Evolutionary conservation across 2,329 filamentous ascomycete genomes (phyloP), one percentile per base, ranked within the genome.

Genomic region (Elsinoe perseae): DNA sequence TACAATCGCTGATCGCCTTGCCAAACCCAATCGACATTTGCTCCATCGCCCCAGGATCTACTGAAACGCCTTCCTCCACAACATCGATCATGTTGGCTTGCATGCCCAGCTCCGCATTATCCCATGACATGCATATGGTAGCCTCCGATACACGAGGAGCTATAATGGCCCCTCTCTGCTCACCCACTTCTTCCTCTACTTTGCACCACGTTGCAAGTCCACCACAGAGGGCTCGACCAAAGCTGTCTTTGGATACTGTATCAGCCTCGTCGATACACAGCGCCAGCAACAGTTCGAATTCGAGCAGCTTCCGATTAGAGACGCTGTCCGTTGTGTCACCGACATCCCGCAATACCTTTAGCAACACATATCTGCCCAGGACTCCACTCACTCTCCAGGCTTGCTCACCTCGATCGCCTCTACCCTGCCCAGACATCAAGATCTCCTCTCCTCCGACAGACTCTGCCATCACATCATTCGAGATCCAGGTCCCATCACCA

Each of bases 291-390:
- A 25, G 28, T 25, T 52, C 48, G 10, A 52, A 36, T 20, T 52
- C 48, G 20, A 38, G 48, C 21, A 77, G 75, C 56, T 68, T 82
- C 44, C 75, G 78, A 12, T 71, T 81, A 48, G 74, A 78, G 43
- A 77, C 77, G 2, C 69, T 80, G 20, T 77, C 77, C 50, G 72
- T 78, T n/a, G 74, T 77, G 27, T 83, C 82, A 6, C 82, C 82
- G 9, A 84, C 81, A 1, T 71, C 76, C 40, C 74, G 78, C 63
- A 84, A 84, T 67, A 84, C 81, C 53, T 82, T 82, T 64, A 76
- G 72, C 62, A 84, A 84, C 68, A 77, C 79, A 52, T 82, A 81
- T 30, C 14, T 52, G 16, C 48, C 48, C 3, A 28, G 48, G 12
- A 36, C 53, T 7, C 28, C 53, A 16, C 28, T 54, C 16, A 43